Conservation (phyloP, 106 monocot genomes). For the Phalaenopsis aphrodite region DNA sequence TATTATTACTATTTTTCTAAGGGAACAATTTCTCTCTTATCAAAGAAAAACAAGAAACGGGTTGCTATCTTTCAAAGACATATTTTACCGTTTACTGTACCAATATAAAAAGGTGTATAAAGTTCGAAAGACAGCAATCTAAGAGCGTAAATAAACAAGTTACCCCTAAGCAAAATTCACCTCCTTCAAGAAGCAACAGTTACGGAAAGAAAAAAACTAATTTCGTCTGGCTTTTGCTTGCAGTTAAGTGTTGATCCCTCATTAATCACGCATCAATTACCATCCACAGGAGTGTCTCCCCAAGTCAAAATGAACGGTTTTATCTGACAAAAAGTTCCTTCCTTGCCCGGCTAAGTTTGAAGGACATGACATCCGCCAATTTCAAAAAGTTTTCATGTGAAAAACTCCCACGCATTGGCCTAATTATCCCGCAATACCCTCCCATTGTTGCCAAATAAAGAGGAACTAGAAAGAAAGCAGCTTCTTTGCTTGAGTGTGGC, state of each 20-base stretch:
- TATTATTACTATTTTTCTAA: no score
- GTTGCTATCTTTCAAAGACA: no score
- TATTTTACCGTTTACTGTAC: no score
- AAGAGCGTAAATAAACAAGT: neutral
- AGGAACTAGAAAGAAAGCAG: neutral
- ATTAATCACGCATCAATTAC: neutral
- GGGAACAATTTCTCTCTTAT: no score
- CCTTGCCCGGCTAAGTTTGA: neutral
- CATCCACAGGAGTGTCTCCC: neutral
- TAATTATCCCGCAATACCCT: neutral
- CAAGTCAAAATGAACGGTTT: slow-evolving; percentile 3
- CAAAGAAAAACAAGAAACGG: no score
- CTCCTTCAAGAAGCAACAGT: neutral
- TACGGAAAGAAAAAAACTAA: neutral
- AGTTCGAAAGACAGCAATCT: neutral
- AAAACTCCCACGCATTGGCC: neutral
- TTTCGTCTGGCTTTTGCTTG: neutral
- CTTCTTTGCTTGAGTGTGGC: slow-evolving; percentile 3
- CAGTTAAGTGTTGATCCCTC: neutral
- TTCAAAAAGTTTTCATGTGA: neutral
- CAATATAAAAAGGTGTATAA: neutral
- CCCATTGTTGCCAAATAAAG: neutral
- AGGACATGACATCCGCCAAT: neutral
- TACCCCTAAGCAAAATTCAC: neutral
- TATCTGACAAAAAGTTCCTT: neutral